These are phyloP conservation scores for Pseudonectria buxi DNA, from an alignment of 2,329 filamentous ascomycete species.

Conservation along the genomic window DNA sequence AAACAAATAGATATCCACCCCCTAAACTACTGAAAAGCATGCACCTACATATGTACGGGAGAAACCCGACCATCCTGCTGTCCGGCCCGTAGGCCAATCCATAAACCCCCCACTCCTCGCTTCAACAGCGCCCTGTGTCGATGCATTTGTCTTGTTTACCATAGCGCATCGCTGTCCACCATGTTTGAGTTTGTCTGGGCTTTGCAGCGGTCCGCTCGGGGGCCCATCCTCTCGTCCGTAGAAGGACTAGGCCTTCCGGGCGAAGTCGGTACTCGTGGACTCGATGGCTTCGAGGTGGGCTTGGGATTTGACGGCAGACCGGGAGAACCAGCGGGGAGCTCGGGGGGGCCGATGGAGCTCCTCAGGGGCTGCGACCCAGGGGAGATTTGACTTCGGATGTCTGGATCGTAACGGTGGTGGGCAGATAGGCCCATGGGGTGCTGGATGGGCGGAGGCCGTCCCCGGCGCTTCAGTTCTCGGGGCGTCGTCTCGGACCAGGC, in stretches of 20 bases:
- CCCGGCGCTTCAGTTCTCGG: conserved; percentile 11
- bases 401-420: conserved; percentile 28
- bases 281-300: conserved; percentile 14
- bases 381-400: conserved; percentile 26
- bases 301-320: conserved; percentile 25
- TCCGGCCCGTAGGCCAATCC: too few relatives aligned
- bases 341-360: conserved; percentile 14
- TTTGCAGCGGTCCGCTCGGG: conserved; percentile 8
- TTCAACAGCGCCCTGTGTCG: conserved; percentile 3
- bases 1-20: too few relatives aligned
- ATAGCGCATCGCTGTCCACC: conserved; percentile 14
- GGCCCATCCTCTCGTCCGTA: conserved; percentile 2
- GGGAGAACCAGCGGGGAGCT: conserved; percentile 18
- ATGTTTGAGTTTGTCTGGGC: conserved; percentile 2
- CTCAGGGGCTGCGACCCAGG: conserved; percentile 16
- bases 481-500: conserved; percentile 36
- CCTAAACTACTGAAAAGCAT: too few relatives aligned
- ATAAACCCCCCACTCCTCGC: conserved; percentile 1
- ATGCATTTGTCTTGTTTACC: conserved; percentile 6
- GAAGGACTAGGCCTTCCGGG: conserved; percentile 6
- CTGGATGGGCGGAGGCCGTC: conserved; percentile 13
- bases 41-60: too few relatives aligned
- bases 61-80: too few relatives aligned
- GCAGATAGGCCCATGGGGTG: conserved; percentile 16
- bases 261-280: conserved; percentile 11